phyloP scores from a whole-genome alignment of 2,329 filamentous ascomycete species.

The Trichophyton simii region DNA sequence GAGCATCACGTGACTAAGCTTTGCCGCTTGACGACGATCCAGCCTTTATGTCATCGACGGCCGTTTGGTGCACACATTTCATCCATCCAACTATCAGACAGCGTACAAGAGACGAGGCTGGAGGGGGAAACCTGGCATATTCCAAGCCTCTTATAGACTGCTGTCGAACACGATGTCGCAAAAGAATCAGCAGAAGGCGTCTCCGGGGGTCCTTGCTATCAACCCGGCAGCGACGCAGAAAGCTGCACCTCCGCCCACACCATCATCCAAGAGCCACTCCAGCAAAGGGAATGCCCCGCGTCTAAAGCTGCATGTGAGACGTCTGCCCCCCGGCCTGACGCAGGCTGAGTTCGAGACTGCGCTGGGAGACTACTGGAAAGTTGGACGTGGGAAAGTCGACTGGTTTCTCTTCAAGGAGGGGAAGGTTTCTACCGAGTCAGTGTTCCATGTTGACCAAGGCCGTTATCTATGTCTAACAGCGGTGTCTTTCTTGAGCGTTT shows the following conservation, averaged over 20 bases:
- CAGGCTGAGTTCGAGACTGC: conserved; percentile 60
- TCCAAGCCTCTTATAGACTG: too few relatives aligned
- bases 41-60: too few relatives aligned
- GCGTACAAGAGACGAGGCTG: too few relatives aligned
- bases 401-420: conserved; percentile 63
- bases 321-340: conserved; percentile 75
- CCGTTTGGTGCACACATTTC: too few relatives aligned
- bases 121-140: too few relatives aligned
- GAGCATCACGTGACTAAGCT: too few relatives aligned
- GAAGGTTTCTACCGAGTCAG: conserved; percentile 75
- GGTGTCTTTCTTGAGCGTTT: conserved; percentile 1
- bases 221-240: conserved; percentile 34
- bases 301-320: conserved; percentile 72
- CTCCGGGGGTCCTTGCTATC: conserved; percentile 35
- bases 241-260: background rate
- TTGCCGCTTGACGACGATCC: too few relatives aligned
- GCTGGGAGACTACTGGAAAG: conserved; percentile 69
- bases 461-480: conserved; percentile 3
- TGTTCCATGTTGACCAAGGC: conserved; percentile 10
- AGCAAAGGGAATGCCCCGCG: conserved; percentile 43
- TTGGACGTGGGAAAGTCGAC: conserved; percentile 69
- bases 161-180: background rate
- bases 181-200: background rate
- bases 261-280: conserved; percentile 25
- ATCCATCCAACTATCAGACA: too few relatives aligned